Evolutionary conservation across 2,329 filamentous ascomycete genomes (phyloP), one percentile per base, ranked within the genome.

Genomic region (Arthrobotrys entomopaga): DNA sequence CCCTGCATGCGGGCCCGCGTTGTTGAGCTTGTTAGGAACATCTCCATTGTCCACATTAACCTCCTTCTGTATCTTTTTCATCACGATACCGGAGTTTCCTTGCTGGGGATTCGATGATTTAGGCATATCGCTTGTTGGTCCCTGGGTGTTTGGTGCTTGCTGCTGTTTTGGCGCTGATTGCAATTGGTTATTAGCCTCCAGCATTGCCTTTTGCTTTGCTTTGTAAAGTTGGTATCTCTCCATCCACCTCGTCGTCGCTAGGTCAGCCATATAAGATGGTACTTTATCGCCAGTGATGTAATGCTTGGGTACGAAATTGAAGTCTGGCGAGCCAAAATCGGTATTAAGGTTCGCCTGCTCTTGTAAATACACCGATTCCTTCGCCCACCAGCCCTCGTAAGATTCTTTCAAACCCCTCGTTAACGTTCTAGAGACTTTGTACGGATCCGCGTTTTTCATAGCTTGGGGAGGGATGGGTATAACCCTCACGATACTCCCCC

Each of bases 301-400:
- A 4, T 15, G 8, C 6, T 0, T 48, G 2, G 60, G 59, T 3
- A 40, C 15, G 22, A 72, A 65, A 26, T 72, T 72, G 54, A 72
- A 72, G 1, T n/a, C 54, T 13, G 24, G n/a, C 11, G 67, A 65
- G 7, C 43, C 54, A n/a, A 72, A 60, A 20, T 65, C 54, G 3
- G 42, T 50, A 20, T 60, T 29, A 1, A 72, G 46, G 3, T 38
- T 24, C 20, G 42, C 38, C 46, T 60, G 59, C 26, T 64, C n/a
- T 2, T 46, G 29, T 6, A 19, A 11, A 22, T 48, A 60, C 6
- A n/a, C 16, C 16, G 34, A 15, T 15, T 73, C 53, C 10, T 16
- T 20, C 20, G 20, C 24, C 34, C 63, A 50, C 69, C 69, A 73
- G 2, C 20, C 26, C 8, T 11, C 29, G 8, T 66, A 63, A 16